Base-by-base conservation (phyloP, 225 moss, liverwort and hornwort species). In the Polytrichum commune region DNA sequence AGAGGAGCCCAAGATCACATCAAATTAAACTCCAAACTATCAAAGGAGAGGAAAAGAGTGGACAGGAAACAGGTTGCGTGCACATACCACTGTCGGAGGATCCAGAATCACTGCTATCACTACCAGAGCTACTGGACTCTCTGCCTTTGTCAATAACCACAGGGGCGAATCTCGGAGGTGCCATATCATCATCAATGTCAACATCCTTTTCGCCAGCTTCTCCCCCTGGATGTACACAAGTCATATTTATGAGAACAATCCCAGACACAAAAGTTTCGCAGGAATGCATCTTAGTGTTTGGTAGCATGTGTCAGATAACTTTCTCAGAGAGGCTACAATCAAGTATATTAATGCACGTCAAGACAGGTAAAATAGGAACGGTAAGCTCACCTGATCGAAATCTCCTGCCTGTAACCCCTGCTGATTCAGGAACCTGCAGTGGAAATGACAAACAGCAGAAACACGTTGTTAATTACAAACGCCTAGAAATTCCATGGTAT, bases 131-230 rank as follows among this genome's bases (percentile, higher is more conserved):
- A 62, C 84, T 83, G 10, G 80, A 81, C 38, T 66, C 72, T 29
- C 54, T 60, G 24, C 78, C 87, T 55, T 87, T 85, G 62, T 82
- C 90, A 38, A 83, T 80, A 19, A 80, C 84, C 1, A 85, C 90
- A 6, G 78, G 80, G 0, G 75, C 78, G 18, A 76, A 78, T 22
- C 79, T 74, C 1, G 82, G 69, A 0, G 83, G 81, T 16, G 75
- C 84, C 30, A 84, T 22, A 66, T 90, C 90, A 53, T 86, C 87
- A 62, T 85, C 87, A 6, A 90, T 90, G 29, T 90, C 87, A 1
- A 90, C 87, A 69, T 90, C 87, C 62, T 85, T 84, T 29, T 90
- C 90, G 68, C 82, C 90, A 7, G 78, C 85, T 18, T 86, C 89
- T 1, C 67, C 84, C 62, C 84, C 86, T 82, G 75, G 1, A 73